Evolutionary conservation across 805 yeast genomes (phyloP), one percentile per base, ranked within the genome.

Genomic region (Metschnikowia sp.): DNA sequence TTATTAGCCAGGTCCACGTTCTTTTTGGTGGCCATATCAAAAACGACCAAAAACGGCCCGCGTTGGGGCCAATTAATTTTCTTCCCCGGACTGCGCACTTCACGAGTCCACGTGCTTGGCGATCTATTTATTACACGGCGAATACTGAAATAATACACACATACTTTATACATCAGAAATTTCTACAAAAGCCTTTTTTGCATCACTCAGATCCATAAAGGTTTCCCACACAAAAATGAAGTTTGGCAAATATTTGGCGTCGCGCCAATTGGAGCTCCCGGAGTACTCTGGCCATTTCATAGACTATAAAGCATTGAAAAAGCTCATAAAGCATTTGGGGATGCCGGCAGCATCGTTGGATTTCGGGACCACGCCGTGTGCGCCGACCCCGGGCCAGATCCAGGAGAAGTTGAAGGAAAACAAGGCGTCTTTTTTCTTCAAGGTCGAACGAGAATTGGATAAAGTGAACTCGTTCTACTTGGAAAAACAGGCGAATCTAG

Each of bases 251-350:
- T 88, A 89, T 62, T 75, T 94, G 63, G 98, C 96, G 54, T 86
- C 95, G 37, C 82, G 97, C 63, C 97, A 90, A 69, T 75, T 94
- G 56, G 97, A 92, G 66, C 74, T 92, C 49, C 98, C 98, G 10
- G 99, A 94, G 66, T 94, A 94, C 65, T 83, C 95, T 42, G 90
- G 92, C 34, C 86, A 88, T 63, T 94, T 92, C 71, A 92, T 94
- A 62, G 90, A 94, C 70, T 94, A 94, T 69, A 94, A 94, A 71
- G 94, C 92, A 3, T 72, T 92, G 49, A 92, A 92, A 66, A 94
- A 92, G 75, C 78, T 91, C 55, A 92, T 92, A 61, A 92, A 92
- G 66, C 84, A 86, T 40, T 72, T 92, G 39, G 86, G 88, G 3
- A 74, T 64, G 44, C 72, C 75, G 32, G 57, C 70, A 12, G 55